Base-by-base conservation (phyloP, 1,284 basidiomycete species). In the Wallemia hederae region DNA sequence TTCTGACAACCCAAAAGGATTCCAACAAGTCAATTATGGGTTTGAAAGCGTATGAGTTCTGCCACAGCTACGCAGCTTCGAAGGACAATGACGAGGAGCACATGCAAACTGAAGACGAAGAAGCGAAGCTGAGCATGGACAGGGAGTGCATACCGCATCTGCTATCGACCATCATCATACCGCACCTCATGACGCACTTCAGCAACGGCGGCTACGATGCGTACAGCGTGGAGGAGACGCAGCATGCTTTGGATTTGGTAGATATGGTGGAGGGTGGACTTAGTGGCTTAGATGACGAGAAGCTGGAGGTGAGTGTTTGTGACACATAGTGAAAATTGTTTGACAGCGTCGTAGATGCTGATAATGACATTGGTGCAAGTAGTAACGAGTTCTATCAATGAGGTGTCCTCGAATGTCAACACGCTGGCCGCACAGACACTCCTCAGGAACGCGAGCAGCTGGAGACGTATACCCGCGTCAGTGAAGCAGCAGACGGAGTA, bases 101-200 rank as follows among this genome's bases (percentile, higher is more conserved):
- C 59, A 75, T 73, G 22, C 70, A 74, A 27, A 73, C 74, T 1
- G 71, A 68, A 26, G 74, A 75, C 58, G 68, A 70, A 57, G 78
- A 77, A 61, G 70, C 75, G 14, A 77, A 79, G 62, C 70, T 83
- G n/a, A 80, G 84, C 7, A 78, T 83, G 1, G 86, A 90, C 63
- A 85, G 84, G 15, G 87, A 92, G 67, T 74, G 92, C n/a, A 81
- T 89, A 25, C 79, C 84, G 22, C 82, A 84, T 1, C 86, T 92
- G 80, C 78, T 92, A 26, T 80, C 83, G 14, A 86, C 85, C 0
- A 80, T 82, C 0, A 75, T 92, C 57, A 78, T 85, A 25, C 88
- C 90, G 1, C 74, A 81, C 49, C 68, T 94, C 5, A 78, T 77
- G 66, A 81, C 78, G 65, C 69, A 86, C 22, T 68, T 90, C 25